Percentiles rank a stretch among this genome's conserved stretches.
Conservation (phyloP, 768 basidiomycete genomes). For the Infundibulicybe gibba region DNA sequence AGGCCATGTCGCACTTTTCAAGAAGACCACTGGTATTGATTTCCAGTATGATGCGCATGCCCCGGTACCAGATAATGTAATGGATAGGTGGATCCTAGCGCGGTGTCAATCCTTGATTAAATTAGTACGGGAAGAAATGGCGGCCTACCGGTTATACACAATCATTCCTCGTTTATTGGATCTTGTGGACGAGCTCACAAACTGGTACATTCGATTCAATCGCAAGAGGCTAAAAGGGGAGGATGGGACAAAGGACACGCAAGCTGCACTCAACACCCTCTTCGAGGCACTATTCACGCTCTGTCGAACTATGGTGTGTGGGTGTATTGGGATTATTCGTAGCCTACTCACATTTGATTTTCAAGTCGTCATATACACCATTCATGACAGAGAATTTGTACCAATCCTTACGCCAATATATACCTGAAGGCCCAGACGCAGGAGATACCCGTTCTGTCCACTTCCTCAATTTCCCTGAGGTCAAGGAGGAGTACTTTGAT, state of each 20-base stretch:
- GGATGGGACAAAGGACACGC: constrained; percentile 84
- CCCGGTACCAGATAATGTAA: constrained; percentile 83
- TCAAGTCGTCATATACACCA: constrained; percentile 94
- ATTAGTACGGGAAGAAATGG: constrained; percentile 92
- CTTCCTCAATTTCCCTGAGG: constrained; percentile 90
- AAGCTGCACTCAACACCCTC: constrained; percentile 87
- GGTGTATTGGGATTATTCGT: neutral
- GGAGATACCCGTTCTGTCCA: constrained; percentile 91
- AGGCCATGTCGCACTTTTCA: constrained; percentile 84
- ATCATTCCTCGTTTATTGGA: constrained; percentile 93
- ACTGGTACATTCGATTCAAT: constrained; percentile 99
- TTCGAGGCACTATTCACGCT: constrained; percentile 95
- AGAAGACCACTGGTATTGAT: constrained; percentile 71
- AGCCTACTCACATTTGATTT: constrained; percentile 2
- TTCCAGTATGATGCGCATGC: constrained; percentile 91
- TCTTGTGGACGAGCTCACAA: constrained; percentile 94
- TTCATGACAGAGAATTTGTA: constrained; percentile 97
- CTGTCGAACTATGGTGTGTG: constrained; percentile 86
- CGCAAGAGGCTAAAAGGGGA: constrained; percentile 94
- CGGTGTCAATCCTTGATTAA: constrained; percentile 96
- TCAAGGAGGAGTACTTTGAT: constrained; percentile 95
- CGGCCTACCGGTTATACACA: constrained; percentile 94
- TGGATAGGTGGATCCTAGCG: constrained; percentile 98
- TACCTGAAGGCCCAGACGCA: constrained; percentile 67
- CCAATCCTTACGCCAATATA: constrained; percentile 82